Percentiles rank a stretch among this genome's conserved stretches.
Evolutionary conservation across 2,329 filamentous ascomycete genomes (phyloP).

Genomic region (Fusarium subglutinans): DNA sequence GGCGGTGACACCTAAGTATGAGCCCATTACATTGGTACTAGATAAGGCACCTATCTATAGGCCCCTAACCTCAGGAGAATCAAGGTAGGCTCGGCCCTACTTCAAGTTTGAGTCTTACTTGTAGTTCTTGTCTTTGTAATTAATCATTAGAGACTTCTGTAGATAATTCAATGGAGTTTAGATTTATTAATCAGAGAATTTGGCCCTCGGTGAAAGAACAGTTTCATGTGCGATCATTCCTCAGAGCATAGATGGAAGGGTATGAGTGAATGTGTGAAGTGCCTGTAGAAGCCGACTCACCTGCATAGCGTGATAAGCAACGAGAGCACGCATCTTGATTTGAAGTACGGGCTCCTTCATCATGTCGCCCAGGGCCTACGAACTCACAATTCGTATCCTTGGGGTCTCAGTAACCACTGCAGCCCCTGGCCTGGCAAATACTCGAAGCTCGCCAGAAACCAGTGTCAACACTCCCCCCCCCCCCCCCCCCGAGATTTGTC

Average conservation of each 20-base stretch:
- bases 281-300: background rate
- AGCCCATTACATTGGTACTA: background rate
- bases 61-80: background rate
- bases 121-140: no score
- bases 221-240: background rate
- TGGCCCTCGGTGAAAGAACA: background rate
- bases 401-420: background rate
- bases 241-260: no score
- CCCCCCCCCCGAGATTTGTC: background rate
- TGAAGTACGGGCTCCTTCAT: no score
- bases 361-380: background rate
- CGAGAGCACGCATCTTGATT: background rate
- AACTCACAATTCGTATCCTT: no score
- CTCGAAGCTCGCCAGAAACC: background rate
- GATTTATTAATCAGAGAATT: background rate
- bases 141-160: background rate
- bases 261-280: background rate
- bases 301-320: background rate
- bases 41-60: no score
- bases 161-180: no score
- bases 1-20: no score
- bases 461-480: background rate
- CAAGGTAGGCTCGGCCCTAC: no score
- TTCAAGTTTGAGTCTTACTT: background rate
- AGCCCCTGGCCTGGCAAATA: background rate